Conservation (phyloP, 2,329 filamentous ascomycete genomes). For the Fusarium euwallaceae region DNA sequence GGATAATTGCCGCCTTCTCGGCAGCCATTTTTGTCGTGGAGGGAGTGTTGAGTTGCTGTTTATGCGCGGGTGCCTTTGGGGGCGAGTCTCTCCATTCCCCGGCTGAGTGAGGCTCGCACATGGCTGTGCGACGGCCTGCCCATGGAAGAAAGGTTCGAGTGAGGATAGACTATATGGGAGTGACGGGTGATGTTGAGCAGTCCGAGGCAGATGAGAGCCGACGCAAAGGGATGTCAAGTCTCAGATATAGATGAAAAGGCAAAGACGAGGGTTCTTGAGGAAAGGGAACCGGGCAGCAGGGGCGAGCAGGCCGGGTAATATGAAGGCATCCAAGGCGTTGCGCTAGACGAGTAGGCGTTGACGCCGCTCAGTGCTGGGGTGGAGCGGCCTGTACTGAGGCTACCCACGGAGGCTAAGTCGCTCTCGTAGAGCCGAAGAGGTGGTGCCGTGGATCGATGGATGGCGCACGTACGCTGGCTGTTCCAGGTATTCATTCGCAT, state of each 20-base stretch:
- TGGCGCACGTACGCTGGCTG: slow-evolving; percentile 2
- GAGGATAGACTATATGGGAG: neutral
- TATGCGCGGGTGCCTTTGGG: slow-evolving; percentile 19
- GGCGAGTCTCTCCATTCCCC: slow-evolving; percentile 35
- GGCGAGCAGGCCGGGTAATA: slow-evolving; percentile 43
- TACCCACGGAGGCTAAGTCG: slow-evolving; percentile 26
- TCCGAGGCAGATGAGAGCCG: neutral
- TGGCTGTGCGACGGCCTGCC: slow-evolving; percentile 35
- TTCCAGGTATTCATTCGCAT: neutral
- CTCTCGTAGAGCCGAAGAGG: slow-evolving; percentile 29
- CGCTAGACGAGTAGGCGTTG: slow-evolving; percentile 46
- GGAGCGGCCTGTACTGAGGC: slow-evolving; percentile 34
- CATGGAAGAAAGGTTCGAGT: slow-evolving; percentile 32
- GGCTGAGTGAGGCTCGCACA: slow-evolving; percentile 44
- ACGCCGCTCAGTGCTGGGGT: slow-evolving; percentile 46
- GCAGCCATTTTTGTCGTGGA: slow-evolving; percentile 15
- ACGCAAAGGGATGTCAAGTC: neutral
- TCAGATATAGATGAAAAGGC: slow-evolving; percentile 1
- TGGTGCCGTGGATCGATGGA: slow-evolving; percentile 20
- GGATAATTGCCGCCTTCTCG: slow-evolving; percentile 1
- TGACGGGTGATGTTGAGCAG: neutral
- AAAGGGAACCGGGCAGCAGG: slow-evolving; percentile 30
- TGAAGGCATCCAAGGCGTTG: slow-evolving; percentile 48
- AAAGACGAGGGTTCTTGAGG: slow-evolving; percentile 20
- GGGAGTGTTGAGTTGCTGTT: slow-evolving; percentile 2